phyloP scores from a whole-genome alignment of 495 filamentous ascomycete genomes.

The Aspergillus sparsus region DNA sequence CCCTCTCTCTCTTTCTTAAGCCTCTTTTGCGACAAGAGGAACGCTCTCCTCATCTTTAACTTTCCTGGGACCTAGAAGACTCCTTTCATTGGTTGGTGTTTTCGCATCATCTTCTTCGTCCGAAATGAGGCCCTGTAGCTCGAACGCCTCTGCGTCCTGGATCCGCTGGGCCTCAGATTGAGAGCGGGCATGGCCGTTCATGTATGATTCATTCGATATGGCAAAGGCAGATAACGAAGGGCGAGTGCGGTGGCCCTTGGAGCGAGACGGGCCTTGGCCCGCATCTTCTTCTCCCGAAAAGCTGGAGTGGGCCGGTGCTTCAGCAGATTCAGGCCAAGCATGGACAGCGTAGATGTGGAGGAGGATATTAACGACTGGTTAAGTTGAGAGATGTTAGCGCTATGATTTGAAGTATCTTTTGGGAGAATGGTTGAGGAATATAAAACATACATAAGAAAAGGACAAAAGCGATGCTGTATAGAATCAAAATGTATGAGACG shows the following conservation, averaged over 20 bases:
- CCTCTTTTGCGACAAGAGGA: slow-evolving; percentile 34
- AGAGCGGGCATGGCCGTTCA: slow-evolving; percentile 59
- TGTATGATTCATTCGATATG: slow-evolving; percentile 15
- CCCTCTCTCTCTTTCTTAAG: slow-evolving; percentile 6
- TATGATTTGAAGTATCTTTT: no score
- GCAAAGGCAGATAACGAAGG: slow-evolving; percentile 1
- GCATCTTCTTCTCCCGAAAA: slow-evolving; percentile 19
- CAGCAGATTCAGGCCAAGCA: slow-evolving; percentile 50
- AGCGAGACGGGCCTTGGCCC: slow-evolving; percentile 18
- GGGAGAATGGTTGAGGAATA: slow-evolving; percentile 26
- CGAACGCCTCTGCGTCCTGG: slow-evolving; percentile 84
- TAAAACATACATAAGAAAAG: slow-evolving; percentile 81
- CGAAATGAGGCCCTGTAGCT: slow-evolving; percentile 85
- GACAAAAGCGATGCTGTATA: slow-evolving; percentile 87
- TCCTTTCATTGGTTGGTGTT: slow-evolving; percentile 9
- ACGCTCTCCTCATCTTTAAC: slow-evolving; percentile 39
- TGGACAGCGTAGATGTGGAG: slow-evolving; percentile 76
- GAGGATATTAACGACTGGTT: slow-evolving; percentile 72
- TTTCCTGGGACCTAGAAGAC: slow-evolving; percentile 33
- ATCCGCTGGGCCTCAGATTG: slow-evolving; percentile 53
- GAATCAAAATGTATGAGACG: slow-evolving; percentile 86
- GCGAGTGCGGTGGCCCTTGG: slow-evolving; percentile 4
- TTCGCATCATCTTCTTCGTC: slow-evolving; percentile 61
- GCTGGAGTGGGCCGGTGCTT: slow-evolving; percentile 29
- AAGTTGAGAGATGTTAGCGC: slow-evolving; percentile 3